phyloP scores from a whole-genome alignment of 345 rosid species.

The Gossypium longicalyx region DNA sequence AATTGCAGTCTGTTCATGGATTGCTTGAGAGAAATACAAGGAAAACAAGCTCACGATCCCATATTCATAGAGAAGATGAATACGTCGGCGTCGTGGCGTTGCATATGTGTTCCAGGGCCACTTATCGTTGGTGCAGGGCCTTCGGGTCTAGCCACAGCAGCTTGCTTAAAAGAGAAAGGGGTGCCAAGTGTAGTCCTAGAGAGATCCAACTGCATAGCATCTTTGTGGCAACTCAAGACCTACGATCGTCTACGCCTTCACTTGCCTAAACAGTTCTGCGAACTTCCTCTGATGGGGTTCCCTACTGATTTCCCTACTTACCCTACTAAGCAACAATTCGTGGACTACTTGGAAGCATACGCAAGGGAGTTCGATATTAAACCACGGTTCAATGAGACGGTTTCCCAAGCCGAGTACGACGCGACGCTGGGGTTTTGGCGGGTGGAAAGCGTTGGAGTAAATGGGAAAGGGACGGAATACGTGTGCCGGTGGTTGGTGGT shows the following conservation, averaged over 20 bases:
- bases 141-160: constrained; percentile 52
- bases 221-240: constrained; percentile 60
- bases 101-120: constrained; percentile 28
- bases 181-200: constrained; percentile 44
- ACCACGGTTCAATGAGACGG: constrained; percentile 45
- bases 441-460: constrained; percentile 30
- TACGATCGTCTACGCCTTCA: constrained; percentile 62
- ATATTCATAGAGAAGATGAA: constrained; percentile 29
- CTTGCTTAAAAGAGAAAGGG: constrained; percentile 41
- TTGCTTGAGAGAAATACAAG: constrained; percentile 63
- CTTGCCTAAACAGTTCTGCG: constrained; percentile 60
- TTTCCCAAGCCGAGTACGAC: constrained; percentile 39
- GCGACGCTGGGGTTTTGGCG: constrained; percentile 31
- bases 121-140: constrained; percentile 64
- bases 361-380: constrained; percentile 26
- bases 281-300: constrained; percentile 56
- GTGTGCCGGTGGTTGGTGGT: constrained; percentile 70
- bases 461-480: constrained; percentile 39
- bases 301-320: constrained; percentile 44
- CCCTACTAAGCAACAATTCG: constrained; percentile 54
- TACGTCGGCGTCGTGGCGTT: constrained; percentile 17
- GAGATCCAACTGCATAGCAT: constrained; percentile 52
- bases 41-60: constrained; percentile 74
- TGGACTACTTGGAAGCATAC: constrained; percentile 47
- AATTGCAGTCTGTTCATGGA: constrained; percentile 32